These are phyloP conservation scores for Ustilago hordei DNA, from an alignment of 1,284 basidiomycete genomes.

Conservation along the genomic window DNA sequence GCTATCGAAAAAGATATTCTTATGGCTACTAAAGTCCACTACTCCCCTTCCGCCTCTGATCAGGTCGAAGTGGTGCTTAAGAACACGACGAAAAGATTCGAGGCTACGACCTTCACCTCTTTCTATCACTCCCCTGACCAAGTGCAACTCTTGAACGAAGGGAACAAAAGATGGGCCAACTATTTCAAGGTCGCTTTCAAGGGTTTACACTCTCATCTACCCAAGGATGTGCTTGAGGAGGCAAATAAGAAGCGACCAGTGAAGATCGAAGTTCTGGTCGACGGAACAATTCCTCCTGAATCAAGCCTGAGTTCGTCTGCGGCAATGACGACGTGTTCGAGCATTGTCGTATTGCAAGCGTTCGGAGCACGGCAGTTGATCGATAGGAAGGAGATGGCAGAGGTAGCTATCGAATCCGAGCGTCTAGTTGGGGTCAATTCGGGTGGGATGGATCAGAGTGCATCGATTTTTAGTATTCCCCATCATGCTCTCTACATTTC, in stretches of 20 bases:
- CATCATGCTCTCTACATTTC: conserved; percentile 64
- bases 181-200: conserved; percentile 68
- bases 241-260: conserved; percentile 30
- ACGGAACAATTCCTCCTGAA: conserved; percentile 67
- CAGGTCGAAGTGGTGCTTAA: conserved; percentile 42
- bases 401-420: conserved; percentile 66
- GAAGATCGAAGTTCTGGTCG: conserved; percentile 62
- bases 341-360: conserved; percentile 64
- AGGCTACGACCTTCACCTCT: conserved; percentile 45
- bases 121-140: conserved; percentile 30
- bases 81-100: conserved; percentile 60
- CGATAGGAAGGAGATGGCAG: conserved; percentile 61
- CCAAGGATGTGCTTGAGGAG: conserved; percentile 24
- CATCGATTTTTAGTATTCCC: conserved; percentile 63
- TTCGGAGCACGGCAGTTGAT: conserved; percentile 57
- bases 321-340: conserved; percentile 66
- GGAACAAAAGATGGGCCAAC: conserved; percentile 65
- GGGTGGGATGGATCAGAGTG: conserved; percentile 69
- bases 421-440: conserved; percentile 66
- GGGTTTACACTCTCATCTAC: conserved; percentile 64
- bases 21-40: conserved; percentile 61
- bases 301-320: conserved; percentile 60
- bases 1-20: conserved; percentile 68
- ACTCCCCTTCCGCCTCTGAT: conserved; percentile 8
- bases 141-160: conserved; percentile 57